A percentile compares a stretch with the other conserved stretches of the same genome.
phyloP scores from a whole-genome alignment of 306 rosid genomes.

The Hippophae gyantsensis region DNA sequence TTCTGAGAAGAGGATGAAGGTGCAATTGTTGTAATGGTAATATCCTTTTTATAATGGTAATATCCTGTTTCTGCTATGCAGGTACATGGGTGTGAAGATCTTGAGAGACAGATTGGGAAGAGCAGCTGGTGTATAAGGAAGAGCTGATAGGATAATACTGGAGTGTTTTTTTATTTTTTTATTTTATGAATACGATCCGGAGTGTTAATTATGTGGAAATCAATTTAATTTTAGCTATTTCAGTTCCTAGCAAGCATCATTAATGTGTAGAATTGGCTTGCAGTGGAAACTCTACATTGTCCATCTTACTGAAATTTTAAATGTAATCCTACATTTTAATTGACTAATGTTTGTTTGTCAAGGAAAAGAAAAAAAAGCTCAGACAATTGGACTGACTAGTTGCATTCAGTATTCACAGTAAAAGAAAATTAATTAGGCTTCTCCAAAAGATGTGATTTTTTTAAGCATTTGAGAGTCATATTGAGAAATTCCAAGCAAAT shows the following conservation, averaged over 20 bases:
- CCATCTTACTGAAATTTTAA: not conserved
- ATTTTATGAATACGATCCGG: too few species aligned
- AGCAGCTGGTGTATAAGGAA: slow-evolving; percentile 44
- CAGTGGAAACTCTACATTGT: not conserved
- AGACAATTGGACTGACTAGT: too few species aligned
- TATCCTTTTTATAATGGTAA: not conserved
- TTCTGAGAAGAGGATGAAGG: not conserved
- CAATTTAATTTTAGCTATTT: not conserved
- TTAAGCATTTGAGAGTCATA: too few species aligned
- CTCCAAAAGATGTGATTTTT: too few species aligned
- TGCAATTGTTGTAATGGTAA: not conserved
- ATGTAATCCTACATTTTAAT: slow-evolving; percentile 10
- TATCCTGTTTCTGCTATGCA: slow-evolving; percentile 23
- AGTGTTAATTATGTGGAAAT: slow-evolving; percentile 13
- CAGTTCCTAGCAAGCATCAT: slow-evolving; percentile 25
- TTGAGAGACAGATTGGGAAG: slow-evolving; percentile 58
- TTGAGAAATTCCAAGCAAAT: too few species aligned
- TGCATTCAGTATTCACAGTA: too few species aligned
- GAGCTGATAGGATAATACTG: too few species aligned
- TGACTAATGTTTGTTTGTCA: not conserved
- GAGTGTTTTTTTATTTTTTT: too few species aligned
- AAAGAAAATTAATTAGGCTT: too few species aligned
- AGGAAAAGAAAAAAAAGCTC: too few species aligned
- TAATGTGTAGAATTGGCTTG: slow-evolving; percentile 19
- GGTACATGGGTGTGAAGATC: slow-evolving; percentile 94